phyloP scores from a whole-genome alignment of 257 asterid species.

The Cynanchum wilfordii region DNA sequence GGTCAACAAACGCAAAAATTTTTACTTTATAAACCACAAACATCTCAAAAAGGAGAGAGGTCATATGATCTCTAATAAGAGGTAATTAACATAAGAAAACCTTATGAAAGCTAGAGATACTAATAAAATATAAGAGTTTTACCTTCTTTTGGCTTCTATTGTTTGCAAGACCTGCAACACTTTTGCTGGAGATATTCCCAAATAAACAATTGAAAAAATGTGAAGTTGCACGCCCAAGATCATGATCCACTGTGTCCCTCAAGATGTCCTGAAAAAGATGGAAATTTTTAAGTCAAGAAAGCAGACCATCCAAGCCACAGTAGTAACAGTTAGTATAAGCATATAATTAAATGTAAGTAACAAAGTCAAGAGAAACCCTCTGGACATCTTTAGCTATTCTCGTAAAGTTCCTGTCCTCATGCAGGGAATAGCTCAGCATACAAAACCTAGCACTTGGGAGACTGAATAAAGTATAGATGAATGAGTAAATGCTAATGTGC shows the following conservation, averaged over 20 bases:
- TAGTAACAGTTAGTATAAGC: neutral
- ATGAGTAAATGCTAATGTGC: neutral
- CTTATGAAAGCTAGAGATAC: neutral
- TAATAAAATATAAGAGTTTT: neutral
- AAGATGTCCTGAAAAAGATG: conserved; percentile 55
- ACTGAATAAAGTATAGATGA: neutral
- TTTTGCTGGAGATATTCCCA: conserved; percentile 56
- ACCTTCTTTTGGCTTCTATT: conserved; percentile 69
- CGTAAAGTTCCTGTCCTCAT: neutral
- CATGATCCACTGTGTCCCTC: conserved; percentile 86
- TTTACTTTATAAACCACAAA: neutral
- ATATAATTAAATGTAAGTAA: neutral
- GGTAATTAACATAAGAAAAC: neutral
- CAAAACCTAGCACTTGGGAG: neutral
- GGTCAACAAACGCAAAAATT: neutral
- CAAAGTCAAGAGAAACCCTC: neutral
- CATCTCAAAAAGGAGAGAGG: neutral
- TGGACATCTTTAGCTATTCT: neutral
- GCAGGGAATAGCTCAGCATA: neutral
- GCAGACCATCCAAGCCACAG: too few species aligned
- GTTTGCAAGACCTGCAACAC: conserved; percentile 34
- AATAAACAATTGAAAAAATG: conserved; percentile 74
- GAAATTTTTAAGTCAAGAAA: neutral
- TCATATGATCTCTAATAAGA: conserved; percentile 3
- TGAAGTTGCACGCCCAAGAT: conserved; percentile 64